These are phyloP conservation scores for Stagonosporopsis cucurbitacearum DNA, from an alignment of 2,329 filamentous ascomycete species.

Conservation along the genomic window DNA sequence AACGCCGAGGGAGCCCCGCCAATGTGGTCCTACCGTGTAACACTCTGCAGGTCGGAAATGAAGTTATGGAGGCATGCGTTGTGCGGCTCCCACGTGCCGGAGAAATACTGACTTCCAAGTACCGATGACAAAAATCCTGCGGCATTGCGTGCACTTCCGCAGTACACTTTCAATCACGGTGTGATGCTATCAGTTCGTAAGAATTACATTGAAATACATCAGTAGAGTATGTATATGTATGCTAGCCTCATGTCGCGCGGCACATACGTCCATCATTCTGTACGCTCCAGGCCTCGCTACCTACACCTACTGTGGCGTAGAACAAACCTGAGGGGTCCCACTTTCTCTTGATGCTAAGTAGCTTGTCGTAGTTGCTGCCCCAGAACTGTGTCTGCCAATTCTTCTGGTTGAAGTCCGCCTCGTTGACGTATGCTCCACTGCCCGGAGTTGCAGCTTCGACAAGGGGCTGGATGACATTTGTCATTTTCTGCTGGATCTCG, in stretches of 20 bases:
- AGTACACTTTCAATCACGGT: too few species aligned
- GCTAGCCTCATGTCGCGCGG: not conserved
- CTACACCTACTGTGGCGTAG: conserved; percentile 37
- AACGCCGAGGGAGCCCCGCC: conserved; percentile 1
- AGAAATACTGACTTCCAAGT: not conserved
- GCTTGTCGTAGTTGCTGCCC: conserved; percentile 31
- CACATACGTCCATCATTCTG: conserved; percentile 27
- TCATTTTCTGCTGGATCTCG: conserved; percentile 27
- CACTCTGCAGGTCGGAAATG: conserved; percentile 1
- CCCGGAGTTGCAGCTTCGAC: conserved; percentile 29
- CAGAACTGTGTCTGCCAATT: conserved; percentile 33
- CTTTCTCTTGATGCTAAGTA: conserved; percentile 38
- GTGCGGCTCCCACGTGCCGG: not conserved
- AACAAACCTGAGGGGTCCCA: conserved; percentile 41
- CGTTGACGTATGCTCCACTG: conserved; percentile 35
- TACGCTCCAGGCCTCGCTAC: conserved; percentile 36
- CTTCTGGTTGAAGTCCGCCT: conserved; percentile 30
- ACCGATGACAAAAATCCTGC: not conserved
- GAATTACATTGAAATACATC: too few species aligned
- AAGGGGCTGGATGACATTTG: conserved; percentile 23
- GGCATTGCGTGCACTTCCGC: not conserved
- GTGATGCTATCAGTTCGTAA: too few species aligned
- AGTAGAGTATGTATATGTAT: not conserved
- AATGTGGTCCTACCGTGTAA: not conserved
- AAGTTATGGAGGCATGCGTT: not conserved